Base-by-base conservation (phyloP, 164 flowering plant species). In the Cinnamomum chago region DNA sequence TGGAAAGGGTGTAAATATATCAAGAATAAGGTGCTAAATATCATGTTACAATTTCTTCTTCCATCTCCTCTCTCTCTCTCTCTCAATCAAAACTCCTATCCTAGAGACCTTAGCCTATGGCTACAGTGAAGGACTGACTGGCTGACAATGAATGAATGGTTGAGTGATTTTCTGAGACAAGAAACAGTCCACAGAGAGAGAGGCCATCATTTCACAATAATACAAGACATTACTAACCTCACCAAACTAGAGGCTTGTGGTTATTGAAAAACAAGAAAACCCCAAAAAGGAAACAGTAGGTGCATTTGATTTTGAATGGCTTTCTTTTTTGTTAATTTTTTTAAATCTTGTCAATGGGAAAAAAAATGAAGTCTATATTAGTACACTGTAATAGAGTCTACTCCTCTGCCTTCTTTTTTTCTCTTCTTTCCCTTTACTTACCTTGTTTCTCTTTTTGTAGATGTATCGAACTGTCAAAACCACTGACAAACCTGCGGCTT, bases 401-500 rank as follows among this genome's bases (percentile, higher is more conserved):
- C 55, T 27, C 28, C 15, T 50, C n/a, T 27, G 17, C 70, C 51
- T 65, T 52, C 14, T 51, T 51, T 33, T 20, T 50, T 33, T 35
- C 52, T 51, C 22, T 55, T 76, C 14, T 71, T 28, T 73, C 70
- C 71, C 62, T 25, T 55, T 18, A 60, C 66, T 50, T 27, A 50
- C 67, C 71, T 70, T 78, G 64, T 27, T 70, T 78, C 68, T 35
- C 72, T 28, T 77, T 73, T 79, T 78, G 81, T 85, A 90, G 95
- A 90, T 90, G 95, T 90, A 89, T 86, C 79, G 95, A 82, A 90
- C 92, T 82, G 91, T 89, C 67, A 90, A 90, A 83, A 88, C 87
- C 64, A 90, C 95, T 78, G 92, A 90, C 85, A 90, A 82, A 74
- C 88, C 91, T 76, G 90, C 92, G 76, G 89, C 88, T 79, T 89